Evolutionary conservation across 2,329 filamentous ascomycete species (phyloP).

Genomic region (Graphilbum sp.): DNA sequence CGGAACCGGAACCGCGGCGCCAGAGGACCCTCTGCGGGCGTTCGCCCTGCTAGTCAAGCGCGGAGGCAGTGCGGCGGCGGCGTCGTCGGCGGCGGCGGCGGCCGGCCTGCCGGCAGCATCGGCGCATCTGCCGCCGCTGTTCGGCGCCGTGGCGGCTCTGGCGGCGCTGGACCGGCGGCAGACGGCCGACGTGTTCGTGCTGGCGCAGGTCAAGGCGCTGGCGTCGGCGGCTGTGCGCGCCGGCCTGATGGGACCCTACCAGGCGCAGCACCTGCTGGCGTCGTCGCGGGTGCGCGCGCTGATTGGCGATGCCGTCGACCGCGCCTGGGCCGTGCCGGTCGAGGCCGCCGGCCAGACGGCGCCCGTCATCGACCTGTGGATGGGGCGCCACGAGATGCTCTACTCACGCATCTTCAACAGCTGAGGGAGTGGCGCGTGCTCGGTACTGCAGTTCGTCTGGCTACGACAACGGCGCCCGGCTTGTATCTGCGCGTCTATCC

Average conservation of each 20-base stretch:
- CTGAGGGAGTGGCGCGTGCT: slow-evolving; percentile 18
- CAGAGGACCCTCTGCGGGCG: slow-evolving; percentile 17
- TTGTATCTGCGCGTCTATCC: too few relatives aligned
- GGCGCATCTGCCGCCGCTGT: slow-evolving; percentile 56
- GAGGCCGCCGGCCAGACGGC: slow-evolving; percentile 60
- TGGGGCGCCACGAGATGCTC: slow-evolving; percentile 65
- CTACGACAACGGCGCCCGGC: too few relatives aligned
- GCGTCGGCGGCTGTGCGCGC: slow-evolving; percentile 63
- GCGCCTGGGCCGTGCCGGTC: slow-evolving; percentile 40
- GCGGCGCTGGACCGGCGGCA: slow-evolving; percentile 44
- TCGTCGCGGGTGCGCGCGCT: slow-evolving; percentile 37
- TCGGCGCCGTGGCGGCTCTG: slow-evolving; percentile 48
- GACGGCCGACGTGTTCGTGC: slow-evolving; percentile 58
- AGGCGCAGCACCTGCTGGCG: slow-evolving; percentile 58
- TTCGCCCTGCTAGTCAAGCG: slow-evolving; percentile 21
- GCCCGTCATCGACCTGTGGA: slow-evolving; percentile 67
- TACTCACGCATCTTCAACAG: slow-evolving; percentile 84
- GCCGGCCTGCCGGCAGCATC: slow-evolving; percentile 25
- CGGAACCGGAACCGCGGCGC: too few relatives aligned
- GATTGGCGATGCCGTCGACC: slow-evolving; percentile 39
- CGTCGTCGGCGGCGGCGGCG: slow-evolving; percentile 6
- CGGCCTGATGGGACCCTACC: slow-evolving; percentile 65
- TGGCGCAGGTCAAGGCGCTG: slow-evolving; percentile 61
- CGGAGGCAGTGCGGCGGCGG: slow-evolving; percentile 1
- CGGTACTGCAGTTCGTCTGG: neutral